phyloP scores from a whole-genome alignment of 768 basidiomycete genomes.

The Kockovaella imperatae region DNA sequence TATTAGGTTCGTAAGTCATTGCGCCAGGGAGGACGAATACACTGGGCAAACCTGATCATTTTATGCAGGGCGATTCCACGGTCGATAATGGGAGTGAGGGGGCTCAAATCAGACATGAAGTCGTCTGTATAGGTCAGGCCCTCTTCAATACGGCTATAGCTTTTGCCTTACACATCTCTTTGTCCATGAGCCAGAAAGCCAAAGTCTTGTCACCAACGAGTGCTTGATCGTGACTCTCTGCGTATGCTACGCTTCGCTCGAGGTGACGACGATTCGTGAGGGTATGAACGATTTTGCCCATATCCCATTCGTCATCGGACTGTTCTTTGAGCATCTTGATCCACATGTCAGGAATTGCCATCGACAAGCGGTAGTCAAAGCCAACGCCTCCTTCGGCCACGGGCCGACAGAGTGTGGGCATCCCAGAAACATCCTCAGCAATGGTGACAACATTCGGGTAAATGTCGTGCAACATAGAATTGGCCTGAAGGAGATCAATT shows the following conservation, averaged over 20 bases:
- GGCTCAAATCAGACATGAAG: conserved; percentile 81
- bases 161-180: conserved; percentile 84
- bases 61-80: conserved; percentile 91
- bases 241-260: conserved; percentile 86
- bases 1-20: conserved; percentile 41
- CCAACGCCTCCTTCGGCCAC: conserved; percentile 79
- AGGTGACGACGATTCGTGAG: conserved; percentile 78
- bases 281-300: conserved; percentile 78
- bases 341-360: conserved; percentile 99
- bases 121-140: conserved; percentile 54
- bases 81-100: conserved; percentile 74
- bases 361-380: conserved; percentile 95
- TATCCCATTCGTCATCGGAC: conserved; percentile 76
- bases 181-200: conserved; percentile 99
- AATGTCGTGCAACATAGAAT: conserved; percentile 73
- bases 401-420: conserved; percentile 85
- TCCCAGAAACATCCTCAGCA: conserved; percentile 97
- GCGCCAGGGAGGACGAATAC: background rate
- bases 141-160: background rate
- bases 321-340: conserved; percentile 96
- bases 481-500: conserved; percentile 57
- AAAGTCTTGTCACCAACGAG: conserved; percentile 97
- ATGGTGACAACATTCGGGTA: conserved; percentile 80
- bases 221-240: conserved; percentile 96
- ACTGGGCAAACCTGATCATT: conserved; percentile 73